Evolutionary conservation across 108 stramenopile genomes (phyloP), one percentile per base, ranked within the genome.

Genomic region (Nitzschia sp.): DNA sequence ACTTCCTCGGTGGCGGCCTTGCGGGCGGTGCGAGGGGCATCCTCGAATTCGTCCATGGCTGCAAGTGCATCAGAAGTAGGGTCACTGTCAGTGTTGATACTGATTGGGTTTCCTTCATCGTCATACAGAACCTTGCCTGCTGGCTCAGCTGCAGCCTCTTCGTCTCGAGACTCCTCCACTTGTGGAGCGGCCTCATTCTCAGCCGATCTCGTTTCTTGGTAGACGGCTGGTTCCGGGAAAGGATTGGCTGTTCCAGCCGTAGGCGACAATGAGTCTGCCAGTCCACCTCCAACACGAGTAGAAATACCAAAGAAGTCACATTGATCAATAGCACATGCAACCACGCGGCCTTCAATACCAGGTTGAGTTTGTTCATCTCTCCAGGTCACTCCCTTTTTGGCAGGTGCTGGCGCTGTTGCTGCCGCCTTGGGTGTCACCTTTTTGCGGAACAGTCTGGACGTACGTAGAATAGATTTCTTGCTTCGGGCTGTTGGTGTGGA

Each of bases 71-170:
- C 21, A 12, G 19, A 12, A 25, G 53, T 15, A 5, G 53, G 22
- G 12, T 12, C 19, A 6, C 21, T 54, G 2, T 54, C 53, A 25
- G 15, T 21, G 11, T 24, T 12, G 21, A 54, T 12, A 43, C 10
- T 21, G 10, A 65, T 70, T 0, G 75, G 75, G 59, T 76, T 76
- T 29, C 75, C 75, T 57, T 54, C 48, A 59, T 76, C 75, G 26
- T 76, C 75, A 26, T 76, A 76, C 8, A 76, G 19, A 21, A 76
- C 68, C 41, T 58, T 69, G 24, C 37, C 56, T 6, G 51, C 42
- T 2, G 51, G 19, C 29, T 34, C 29, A 1, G 29, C 29, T 8
- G 53, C 42, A 2, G 53, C 20, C 39, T 39, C 66, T 6, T 40
- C 50, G 7, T 66, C 37, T 44, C 58, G 11, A 44, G 38, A 10